Percentiles rank a stretch among this genome's conserved stretches.
Conservation (phyloP, 768 basidiomycete genomes). For the Lanmaoa rubissima region DNA sequence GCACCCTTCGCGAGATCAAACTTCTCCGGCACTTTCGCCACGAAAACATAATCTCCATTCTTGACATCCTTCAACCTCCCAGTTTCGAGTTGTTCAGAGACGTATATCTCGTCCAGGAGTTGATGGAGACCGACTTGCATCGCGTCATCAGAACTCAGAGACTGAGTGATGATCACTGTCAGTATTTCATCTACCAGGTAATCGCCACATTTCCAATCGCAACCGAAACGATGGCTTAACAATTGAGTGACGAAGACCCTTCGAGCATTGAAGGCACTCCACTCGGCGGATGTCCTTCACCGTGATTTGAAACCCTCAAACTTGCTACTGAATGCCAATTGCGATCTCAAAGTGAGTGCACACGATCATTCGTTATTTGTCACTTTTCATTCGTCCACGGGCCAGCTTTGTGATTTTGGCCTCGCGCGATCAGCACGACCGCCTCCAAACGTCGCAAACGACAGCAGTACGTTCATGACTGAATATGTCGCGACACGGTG, state of each 20-base stretch:
- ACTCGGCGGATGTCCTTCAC: conserved; percentile 92
- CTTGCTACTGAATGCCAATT: conserved; percentile 92
- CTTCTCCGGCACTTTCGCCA: conserved; percentile 84
- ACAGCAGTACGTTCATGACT: conserved; percentile 80
- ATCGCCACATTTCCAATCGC: conserved; percentile 15
- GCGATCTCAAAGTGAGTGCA: conserved; percentile 82
- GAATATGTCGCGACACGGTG: conserved; percentile 96
- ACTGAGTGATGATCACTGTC: conserved; percentile 91
- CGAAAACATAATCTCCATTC: conserved; percentile 91
- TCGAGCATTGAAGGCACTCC: conserved; percentile 90
- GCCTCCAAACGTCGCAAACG: conserved; percentile 69
- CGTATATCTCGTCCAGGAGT: conserved; percentile 72
- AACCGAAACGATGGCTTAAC: conserved; percentile 3
- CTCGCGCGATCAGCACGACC: conserved; percentile 78
- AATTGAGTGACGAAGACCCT: conserved; percentile 54
- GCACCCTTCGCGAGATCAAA: conserved; percentile 87
- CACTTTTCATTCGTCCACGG: not conserved
- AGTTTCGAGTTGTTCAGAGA: conserved; percentile 79
- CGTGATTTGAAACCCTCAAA: conserved; percentile 97
- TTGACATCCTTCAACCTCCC: conserved; percentile 87
- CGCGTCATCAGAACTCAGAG: conserved; percentile 95
- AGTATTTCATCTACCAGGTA: conserved; percentile 97
- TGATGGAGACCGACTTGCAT: conserved; percentile 93
- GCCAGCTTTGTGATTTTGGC: conserved; percentile 81
- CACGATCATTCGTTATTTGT: not conserved